These are phyloP conservation scores for Xylaria digitata DNA, from an alignment of 2,329 filamentous ascomycete genomes.

Conservation along the genomic window DNA sequence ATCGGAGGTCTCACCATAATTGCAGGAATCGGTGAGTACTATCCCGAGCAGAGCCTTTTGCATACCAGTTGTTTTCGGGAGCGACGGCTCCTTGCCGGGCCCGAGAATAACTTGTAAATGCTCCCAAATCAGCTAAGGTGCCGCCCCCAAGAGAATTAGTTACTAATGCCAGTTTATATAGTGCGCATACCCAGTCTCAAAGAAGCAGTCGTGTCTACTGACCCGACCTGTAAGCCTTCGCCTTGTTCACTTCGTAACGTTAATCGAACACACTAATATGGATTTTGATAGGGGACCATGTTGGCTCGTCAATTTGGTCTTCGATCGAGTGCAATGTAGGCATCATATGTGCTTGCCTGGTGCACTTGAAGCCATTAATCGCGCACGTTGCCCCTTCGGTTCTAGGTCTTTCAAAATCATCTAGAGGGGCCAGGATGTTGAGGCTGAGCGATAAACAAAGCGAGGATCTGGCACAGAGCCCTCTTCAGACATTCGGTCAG, in stretches of 20 bases:
- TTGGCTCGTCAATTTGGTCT: conserved; percentile 20
- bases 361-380: conserved; percentile 19
- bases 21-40: conserved; percentile 21
- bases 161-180: background rate
- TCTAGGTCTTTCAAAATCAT: background rate
- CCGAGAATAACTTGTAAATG: background rate
- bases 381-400: conserved; percentile 40
- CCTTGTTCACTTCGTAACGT: background rate
- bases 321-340: conserved; percentile 25
- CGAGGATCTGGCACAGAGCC: conserved; percentile 7
- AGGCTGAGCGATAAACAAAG: conserved; percentile 17
- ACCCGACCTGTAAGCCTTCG: conserved; percentile 12
- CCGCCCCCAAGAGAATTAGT: background rate
- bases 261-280: background rate
- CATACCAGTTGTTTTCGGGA: background rate
- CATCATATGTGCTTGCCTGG: conserved; percentile 22
- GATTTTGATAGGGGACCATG: conserved; percentile 16
- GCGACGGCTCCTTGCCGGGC: no score
- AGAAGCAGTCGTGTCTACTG: conserved; percentile 11
- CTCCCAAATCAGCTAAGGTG: background rate
- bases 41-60: no score
- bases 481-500: conserved; percentile 23
- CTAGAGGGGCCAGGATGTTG: conserved; percentile 3
- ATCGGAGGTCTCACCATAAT: conserved; percentile 24
- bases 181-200: conserved; percentile 21